Conservation (phyloP, 352 stramenopile genomes). For the Globisporangium irregulare region DNA sequence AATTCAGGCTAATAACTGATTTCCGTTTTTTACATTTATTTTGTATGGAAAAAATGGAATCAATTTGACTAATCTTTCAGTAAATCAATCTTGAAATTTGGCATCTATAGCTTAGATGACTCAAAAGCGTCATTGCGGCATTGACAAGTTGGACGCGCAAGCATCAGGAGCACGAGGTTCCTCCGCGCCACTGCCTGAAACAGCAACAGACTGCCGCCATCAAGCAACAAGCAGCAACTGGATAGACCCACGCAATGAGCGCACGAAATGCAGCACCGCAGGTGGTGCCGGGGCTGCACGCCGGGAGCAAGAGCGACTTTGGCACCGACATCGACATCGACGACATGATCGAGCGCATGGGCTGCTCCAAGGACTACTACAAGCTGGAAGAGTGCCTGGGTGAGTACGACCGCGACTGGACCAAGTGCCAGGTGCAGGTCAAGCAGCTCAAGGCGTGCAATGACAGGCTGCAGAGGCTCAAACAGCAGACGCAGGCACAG, state of each 20-base stretch:
- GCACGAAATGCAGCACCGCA: slow-evolving; percentile 17
- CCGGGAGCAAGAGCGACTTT: slow-evolving; percentile 81
- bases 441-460: slow-evolving; percentile 81
- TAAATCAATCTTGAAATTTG: no score
- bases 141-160: not conserved
- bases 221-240: not conserved
- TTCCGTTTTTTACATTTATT: not conserved
- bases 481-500: slow-evolving; percentile 8
- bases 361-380: slow-evolving; percentile 83
- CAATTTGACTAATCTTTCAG: no score
- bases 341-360: slow-evolving; percentile 84
- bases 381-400: slow-evolving; percentile 82
- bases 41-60: not conserved
- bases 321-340: slow-evolving; percentile 75
- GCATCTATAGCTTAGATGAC: not conserved
- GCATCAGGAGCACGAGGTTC: not conserved
- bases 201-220: not conserved
- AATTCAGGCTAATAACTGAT: no score
- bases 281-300: slow-evolving; percentile 62
- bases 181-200: no score
- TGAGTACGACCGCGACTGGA: slow-evolving; percentile 83
- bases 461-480: slow-evolving; percentile 55
- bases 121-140: slow-evolving; percentile 4
- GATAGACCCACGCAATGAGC: not conserved
- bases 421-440: slow-evolving; percentile 80